A percentile compares a stretch with the other conserved stretches of the same genome.
phyloP scores from a whole-genome alignment of 345 rosid genomes.

The Abelmoschus esculentus region DNA sequence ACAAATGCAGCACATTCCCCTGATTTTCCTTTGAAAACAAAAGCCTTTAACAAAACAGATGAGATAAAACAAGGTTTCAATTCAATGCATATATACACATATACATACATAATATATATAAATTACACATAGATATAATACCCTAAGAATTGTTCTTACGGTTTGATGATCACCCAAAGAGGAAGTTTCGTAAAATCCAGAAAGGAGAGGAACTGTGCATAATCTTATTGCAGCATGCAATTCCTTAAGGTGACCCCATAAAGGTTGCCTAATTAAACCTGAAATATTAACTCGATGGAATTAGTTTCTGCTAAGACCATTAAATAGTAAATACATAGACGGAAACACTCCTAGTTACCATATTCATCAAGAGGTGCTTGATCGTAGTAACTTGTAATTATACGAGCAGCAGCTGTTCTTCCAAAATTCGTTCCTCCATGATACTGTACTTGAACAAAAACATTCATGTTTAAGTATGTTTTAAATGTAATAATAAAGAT shows the following conservation, averaged over 20 bases:
- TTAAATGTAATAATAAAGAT: no score
- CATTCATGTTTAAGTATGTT: background rate
- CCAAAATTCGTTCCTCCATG: conserved; percentile 96
- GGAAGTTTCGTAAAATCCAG: conserved; percentile 25
- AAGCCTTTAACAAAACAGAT: conserved; percentile 33
- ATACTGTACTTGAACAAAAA: conserved; percentile 35
- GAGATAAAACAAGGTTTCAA: background rate
- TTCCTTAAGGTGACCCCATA: conserved; percentile 73
- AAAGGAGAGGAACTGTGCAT: conserved; percentile 47
- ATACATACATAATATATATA: background rate
- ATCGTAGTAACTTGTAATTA: conserved; percentile 61
- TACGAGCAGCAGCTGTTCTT: conserved; percentile 50
- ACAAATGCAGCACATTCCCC: conserved; percentile 61
- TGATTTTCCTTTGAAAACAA: conserved; percentile 39
- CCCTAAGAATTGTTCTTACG: conserved; percentile 26
- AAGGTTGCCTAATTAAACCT: conserved; percentile 66
- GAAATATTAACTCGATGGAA: background rate
- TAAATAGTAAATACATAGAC: background rate
- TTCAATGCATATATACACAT: background rate
- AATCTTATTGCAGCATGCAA: conserved; percentile 52
- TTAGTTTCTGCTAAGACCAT: background rate
- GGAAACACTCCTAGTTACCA: conserved; percentile 27
- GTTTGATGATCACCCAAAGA: conserved; percentile 41
- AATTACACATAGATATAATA: background rate
- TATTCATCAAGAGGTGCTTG: conserved; percentile 85